A percentile compares a stretch with the other conserved stretches of the same genome.
Evolutionary conservation across 2,329 filamentous ascomycete genomes (phyloP).

Genomic region (Aspergillus brasiliensis): DNA sequence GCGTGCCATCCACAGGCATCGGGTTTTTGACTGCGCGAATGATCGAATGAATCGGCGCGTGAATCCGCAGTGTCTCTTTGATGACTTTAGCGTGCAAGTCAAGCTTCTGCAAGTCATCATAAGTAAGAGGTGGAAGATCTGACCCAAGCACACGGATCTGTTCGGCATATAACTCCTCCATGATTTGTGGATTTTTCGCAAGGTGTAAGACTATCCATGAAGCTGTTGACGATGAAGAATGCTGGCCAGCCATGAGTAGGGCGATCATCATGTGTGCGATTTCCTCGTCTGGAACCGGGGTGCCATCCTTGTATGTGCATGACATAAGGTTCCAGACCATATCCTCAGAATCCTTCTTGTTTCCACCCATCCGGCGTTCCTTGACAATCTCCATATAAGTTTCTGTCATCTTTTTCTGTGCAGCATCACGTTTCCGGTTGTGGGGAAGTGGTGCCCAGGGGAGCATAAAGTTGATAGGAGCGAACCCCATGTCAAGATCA

Average conservation of each 20-base stretch:
- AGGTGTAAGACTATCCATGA: constrained; percentile 84
- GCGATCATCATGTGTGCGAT: constrained; percentile 94
- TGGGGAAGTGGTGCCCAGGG: constrained; percentile 88
- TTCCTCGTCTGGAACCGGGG: constrained; percentile 76
- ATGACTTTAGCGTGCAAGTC: constrained; percentile 81
- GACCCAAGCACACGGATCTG: constrained; percentile 73
- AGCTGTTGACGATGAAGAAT: constrained; percentile 81
- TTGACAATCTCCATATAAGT: constrained; percentile 82
- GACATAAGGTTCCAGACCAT: constrained; percentile 93
- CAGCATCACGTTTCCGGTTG: constrained; percentile 78
- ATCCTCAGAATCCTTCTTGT: constrained; percentile 62
- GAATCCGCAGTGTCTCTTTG: constrained; percentile 87
- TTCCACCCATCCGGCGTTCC: constrained; percentile 62
- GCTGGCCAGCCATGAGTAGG: constrained; percentile 87
- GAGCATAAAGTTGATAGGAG: constrained; percentile 84
- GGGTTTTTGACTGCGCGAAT: constrained; percentile 89
- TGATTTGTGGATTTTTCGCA: constrained; percentile 74
- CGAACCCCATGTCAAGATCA: constrained; percentile 88
- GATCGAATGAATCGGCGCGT: constrained; percentile 93
- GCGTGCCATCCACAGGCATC: constrained; percentile 79
- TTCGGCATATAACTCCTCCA: constrained; percentile 81
- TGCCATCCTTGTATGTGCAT: constrained; percentile 81
- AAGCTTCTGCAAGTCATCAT: constrained; percentile 76
- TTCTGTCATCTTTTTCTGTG: constrained; percentile 77
- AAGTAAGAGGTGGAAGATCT: constrained; percentile 72